Percentiles rank a stretch among this genome's conserved stretches.
These are phyloP conservation scores for Myxozyma neotropica DNA, from an alignment of 805 yeast species.

Conservation along the genomic window DNA sequence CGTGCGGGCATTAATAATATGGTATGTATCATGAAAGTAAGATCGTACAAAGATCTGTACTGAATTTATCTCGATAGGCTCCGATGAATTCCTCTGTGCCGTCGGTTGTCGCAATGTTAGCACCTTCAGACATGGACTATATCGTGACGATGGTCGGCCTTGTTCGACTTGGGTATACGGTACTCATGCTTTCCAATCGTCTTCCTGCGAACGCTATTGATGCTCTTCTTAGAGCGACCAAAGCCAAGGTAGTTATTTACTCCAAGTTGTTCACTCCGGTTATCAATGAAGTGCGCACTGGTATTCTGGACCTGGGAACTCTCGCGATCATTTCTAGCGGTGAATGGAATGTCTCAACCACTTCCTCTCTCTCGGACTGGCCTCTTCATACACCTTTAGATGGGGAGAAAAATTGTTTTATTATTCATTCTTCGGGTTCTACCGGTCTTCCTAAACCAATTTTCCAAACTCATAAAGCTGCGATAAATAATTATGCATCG, in stretches of 20 bases:
- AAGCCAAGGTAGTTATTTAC: slow-evolving; percentile 2
- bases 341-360: background rate
- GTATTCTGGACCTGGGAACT: background rate
- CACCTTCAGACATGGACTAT: slow-evolving; percentile 22
- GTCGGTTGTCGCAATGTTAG: slow-evolving; percentile 17
- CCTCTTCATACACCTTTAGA: slow-evolving; percentile 7
- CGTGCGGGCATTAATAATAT: slow-evolving; percentile 7
- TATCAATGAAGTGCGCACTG: background rate
- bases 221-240: slow-evolving; percentile 9
- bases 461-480: slow-evolving; percentile 17
- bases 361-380: slow-evolving; percentile 3
- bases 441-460: slow-evolving; percentile 28
- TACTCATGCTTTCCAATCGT: slow-evolving; percentile 23
- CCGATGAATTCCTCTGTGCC: background rate
- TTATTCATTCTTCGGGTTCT: slow-evolving; percentile 28
- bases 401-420: slow-evolving; percentile 9
- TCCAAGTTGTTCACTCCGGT: slow-evolving; percentile 4
- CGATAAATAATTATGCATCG: slow-evolving; percentile 16
- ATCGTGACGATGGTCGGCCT: slow-evolving; percentile 20
- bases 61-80: no score
- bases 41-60: no score
- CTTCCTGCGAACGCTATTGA: slow-evolving; percentile 17
- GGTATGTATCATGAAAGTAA: background rate
- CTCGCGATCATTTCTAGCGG: slow-evolving; percentile 8
- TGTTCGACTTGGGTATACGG: slow-evolving; percentile 21